Base-by-base conservation (phyloP, 345 rosid genomes). In the Lepidium africanum region DNA sequence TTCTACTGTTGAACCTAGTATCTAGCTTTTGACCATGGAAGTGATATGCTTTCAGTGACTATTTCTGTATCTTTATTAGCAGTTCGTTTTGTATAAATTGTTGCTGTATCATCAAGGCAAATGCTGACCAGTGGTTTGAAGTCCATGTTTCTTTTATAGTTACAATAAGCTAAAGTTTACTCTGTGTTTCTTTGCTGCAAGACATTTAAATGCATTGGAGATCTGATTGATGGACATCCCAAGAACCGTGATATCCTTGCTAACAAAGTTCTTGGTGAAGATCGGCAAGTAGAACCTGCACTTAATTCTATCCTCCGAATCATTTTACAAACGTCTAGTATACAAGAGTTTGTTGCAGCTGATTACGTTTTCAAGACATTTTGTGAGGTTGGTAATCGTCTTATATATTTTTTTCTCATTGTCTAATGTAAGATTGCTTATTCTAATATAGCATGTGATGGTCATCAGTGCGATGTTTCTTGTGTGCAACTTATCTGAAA, bases 191-290 rank as follows among this genome's bases (percentile, higher is more conserved):
- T 25, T 48, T 32, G 67, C 70, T 70, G 55, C 67, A 72, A 94
- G 99, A 96, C 93, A 70, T 82, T 91, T 61, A 78, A 85, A 70
- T 86, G 96, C 84, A 83, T 85, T 77, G 93, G 96, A 65, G 87
- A 89, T 76, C 75, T 94, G 73, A 66, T 94, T 81, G 78, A 78
- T 76, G 90, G 84, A 59, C 85, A 85, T 84, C 81, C 91, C 39
- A 86, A 85, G 80, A 91, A 89, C 74, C 83, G 78, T 63, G 97
- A 89, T 60, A 83, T 80, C 59, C 90, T 94, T 72, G 85, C 83
- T 51, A 89, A 90, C 79, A 91, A 94, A 87, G 84, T 89, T 77
- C 91, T 91, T 59, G 99, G 97, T 55, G 97, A 91, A 78, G 88
- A 84, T 63, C 83, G 84, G 53, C 99, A 89, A 81, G 86, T 77